These are phyloP conservation scores for Malassezia vespertilionis DNA, from an alignment of 1,284 basidiomycete genomes.

Conservation along the genomic window DNA sequence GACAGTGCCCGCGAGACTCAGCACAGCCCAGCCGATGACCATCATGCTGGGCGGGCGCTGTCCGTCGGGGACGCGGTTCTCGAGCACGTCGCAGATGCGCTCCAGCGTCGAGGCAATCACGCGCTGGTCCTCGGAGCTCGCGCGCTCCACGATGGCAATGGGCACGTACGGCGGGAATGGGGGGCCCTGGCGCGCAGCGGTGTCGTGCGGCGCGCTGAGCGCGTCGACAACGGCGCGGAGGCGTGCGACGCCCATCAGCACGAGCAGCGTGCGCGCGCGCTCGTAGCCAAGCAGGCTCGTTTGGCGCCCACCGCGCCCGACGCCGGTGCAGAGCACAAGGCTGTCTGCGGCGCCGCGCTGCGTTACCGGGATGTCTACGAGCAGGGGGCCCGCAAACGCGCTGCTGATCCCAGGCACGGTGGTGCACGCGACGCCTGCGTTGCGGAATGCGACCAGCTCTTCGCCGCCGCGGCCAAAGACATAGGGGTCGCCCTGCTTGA, in stretches of 20 bases:
- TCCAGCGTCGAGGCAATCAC: constrained; percentile 68
- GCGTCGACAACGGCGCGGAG: constrained; percentile 62
- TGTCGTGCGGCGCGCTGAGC: constrained; percentile 46
- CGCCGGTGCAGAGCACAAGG: constrained; percentile 80
- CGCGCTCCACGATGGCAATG: constrained; percentile 85
- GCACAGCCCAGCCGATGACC: constrained; percentile 73
- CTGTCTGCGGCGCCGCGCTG: constrained; percentile 86
- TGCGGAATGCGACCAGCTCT: constrained; percentile 80
- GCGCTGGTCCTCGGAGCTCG: constrained; percentile 80
- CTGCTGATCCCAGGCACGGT: constrained; percentile 82
- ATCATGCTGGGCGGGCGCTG: constrained; percentile 80
- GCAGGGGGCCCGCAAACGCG: constrained; percentile 75
- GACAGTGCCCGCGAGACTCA: constrained; percentile 51
- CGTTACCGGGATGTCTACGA: constrained; percentile 83
- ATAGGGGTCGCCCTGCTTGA: constrained; percentile 94
- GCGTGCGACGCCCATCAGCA: constrained; percentile 91
- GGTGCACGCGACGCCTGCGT: constrained; percentile 67
- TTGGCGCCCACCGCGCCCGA: constrained; percentile 73
- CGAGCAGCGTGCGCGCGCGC: constrained; percentile 63
- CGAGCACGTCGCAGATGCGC: constrained; percentile 62
- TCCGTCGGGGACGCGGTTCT: constrained; percentile 33
- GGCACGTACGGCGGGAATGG: constrained; percentile 68
- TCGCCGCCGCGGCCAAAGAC: constrained; percentile 89
- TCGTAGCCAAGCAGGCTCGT: constrained; percentile 78
- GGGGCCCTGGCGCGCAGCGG: constrained; percentile 49